Evolutionary conservation across 345 rosid genomes (phyloP), one percentile per base, ranked within the genome.

Genomic region (Aquilaria sinensis): DNA sequence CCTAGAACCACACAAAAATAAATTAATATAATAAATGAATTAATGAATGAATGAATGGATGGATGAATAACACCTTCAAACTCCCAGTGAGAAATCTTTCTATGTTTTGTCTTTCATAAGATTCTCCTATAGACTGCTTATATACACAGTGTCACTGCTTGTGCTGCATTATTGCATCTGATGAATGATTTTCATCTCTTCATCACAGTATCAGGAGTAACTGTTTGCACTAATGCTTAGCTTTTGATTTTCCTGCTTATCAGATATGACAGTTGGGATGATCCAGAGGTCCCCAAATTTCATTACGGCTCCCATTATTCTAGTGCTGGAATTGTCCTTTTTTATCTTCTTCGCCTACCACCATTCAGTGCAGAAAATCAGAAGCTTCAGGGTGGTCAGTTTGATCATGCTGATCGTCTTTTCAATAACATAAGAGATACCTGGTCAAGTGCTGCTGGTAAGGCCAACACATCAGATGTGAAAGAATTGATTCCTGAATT

Each of bases 281-380:
- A 95, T 71, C 99, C 97, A 4, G 97, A 91, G 79, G 96, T 95
- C 69, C 99, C 99, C 14, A 91, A 95, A 66, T 95, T 95, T 67
- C 99, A 95, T 83, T 95, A 95, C 48, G 99, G 99, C 61, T 91
- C 97, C 81, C 99, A 95, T 79, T 95, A 95, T 80, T 95, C 99
- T 57, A 95, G 99, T 81, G 99, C 99, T 73, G 99, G 99, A 65
- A 91, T 91, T 75, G 97, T 95, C 69, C 92, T 95, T 47, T 91
- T 95, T 79, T 95, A 91, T 77, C 99, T 95, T 76, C 80, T 95
- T 60, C 99, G 99, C 61, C 74, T 95, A 69, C 97, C 97, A 47
- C 99, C 99, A 60, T 95, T 91, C 76, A 95, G 99, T 77, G 70
- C 74, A 47, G 99, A 95, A 78, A 95, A 95, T 76, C 99, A 91